Evolutionary conservation across 495 filamentous ascomycete species (phyloP).

Genomic region (Penicillium arizonense): DNA sequence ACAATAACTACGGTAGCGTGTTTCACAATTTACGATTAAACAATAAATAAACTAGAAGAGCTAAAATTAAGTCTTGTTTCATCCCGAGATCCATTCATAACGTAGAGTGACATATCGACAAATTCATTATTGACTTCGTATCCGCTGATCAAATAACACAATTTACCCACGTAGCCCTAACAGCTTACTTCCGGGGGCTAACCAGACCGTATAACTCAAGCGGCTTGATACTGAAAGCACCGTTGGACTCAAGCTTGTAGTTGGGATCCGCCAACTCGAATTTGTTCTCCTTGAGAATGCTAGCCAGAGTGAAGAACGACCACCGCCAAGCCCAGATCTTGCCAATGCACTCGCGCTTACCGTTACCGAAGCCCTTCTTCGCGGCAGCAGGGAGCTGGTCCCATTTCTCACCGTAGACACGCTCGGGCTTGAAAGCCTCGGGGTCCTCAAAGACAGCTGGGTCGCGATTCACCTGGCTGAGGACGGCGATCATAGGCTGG

Average conservation of each 20-base stretch:
- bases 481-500: conserved; percentile 60
- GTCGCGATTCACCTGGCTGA: conserved; percentile 66
- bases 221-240: conserved; percentile 39
- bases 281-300: conserved; percentile 40
- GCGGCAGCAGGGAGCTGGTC: conserved; percentile 55
- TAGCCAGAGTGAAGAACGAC: conserved; percentile 40
- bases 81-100: conserved; percentile 8
- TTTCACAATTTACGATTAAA: not conserved
- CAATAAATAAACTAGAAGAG: not conserved
- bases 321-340: conserved; percentile 65
- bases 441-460: conserved; percentile 66
- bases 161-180: not conserved
- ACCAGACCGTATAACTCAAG: conserved; percentile 33
- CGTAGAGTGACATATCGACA: conserved; percentile 1
- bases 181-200: conserved; percentile 31
- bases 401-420: conserved; percentile 66
- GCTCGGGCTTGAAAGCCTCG: conserved; percentile 62
- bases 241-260: conserved; percentile 40
- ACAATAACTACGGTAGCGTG: not conserved
- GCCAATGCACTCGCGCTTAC: conserved; percentile 66
- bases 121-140: conserved; percentile 11
- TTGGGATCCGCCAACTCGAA: conserved; percentile 43
- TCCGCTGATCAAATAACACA: not conserved
- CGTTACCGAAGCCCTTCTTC: conserved; percentile 71
- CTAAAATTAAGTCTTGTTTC: conserved; percentile 2